Evolutionary conservation across 2,329 filamentous ascomycete species (phyloP), one percentile per base, ranked within the genome.

Genomic region (Microsporum audouinii): DNA sequence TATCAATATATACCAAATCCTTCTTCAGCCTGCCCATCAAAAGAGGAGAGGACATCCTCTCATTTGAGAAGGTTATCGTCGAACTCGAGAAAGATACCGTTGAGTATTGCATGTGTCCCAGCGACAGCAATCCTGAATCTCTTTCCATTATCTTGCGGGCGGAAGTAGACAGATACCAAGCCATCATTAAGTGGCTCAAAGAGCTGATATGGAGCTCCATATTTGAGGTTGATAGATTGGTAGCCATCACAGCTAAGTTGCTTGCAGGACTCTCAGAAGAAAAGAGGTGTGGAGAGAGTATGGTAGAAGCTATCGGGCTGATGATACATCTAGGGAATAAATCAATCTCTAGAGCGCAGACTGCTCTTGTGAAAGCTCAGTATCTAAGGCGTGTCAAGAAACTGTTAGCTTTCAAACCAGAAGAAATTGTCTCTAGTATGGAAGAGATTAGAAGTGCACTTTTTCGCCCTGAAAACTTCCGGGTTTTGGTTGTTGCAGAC

Each of bases 21-120:
- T 96, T 97, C 78, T 99, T 97, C 80, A 92, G 90, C 70, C 90
- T 91, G 0, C 94, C 92, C 1, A 86, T 99, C 63, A 80, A 82
- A 68, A 85, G 86, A 34, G 81, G 91, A 67, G 91, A 89, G 49
- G 80, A 89, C 70, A 83, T 82, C 29, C 78, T 99, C 34, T 85
- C 88, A 56, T 99, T 97, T 68, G 94, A 97, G 71, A 84, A 96
- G 64, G 89, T 97, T 2, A 91, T 97, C 51, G 89, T 90, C 70
- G 86, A 91, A 70, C 81, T 99, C 2, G 94, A 99, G 73, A 84
- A 87, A 69, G 91, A 97, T 67, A 97, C 94, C 0, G 86, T 97
- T 62, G 86, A 85, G 66, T 97, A 96, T 72, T 79, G 77, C 1
- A 84, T 96, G 65, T 84, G 85, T 63, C 83, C 83, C 1, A 88